Conservation (phyloP, 2,329 filamentous ascomycete genomes). For the Colletotrichum ledebouriae region DNA sequence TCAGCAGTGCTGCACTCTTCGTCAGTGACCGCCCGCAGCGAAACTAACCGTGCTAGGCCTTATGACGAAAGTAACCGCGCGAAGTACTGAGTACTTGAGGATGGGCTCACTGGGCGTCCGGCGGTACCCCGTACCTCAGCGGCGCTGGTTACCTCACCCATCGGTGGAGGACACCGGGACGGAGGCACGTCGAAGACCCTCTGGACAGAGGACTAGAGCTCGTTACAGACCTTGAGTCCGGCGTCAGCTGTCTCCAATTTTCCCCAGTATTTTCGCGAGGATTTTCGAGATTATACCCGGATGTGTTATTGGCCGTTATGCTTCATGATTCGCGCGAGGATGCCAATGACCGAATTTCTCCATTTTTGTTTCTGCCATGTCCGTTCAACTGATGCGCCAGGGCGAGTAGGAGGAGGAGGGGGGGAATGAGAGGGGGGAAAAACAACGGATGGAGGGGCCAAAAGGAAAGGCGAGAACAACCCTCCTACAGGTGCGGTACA, state of each 20-base stretch:
- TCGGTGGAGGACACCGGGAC: background rate
- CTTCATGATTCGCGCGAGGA: slow-evolving; percentile 38
- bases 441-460: slow-evolving; percentile 33
- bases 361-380: slow-evolving; percentile 37
- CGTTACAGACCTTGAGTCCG: slow-evolving; percentile 24
- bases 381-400: slow-evolving; percentile 11
- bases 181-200: slow-evolving; percentile 25
- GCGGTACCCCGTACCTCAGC: slow-evolving; percentile 6
- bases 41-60: background rate
- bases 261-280: slow-evolving; percentile 38
- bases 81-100: slow-evolving; percentile 20
- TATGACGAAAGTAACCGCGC: slow-evolving; percentile 34
- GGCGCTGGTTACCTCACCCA: slow-evolving; percentile 24
- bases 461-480: slow-evolving; percentile 14
- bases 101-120: slow-evolving; percentile 8
- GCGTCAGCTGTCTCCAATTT: slow-evolving; percentile 27
- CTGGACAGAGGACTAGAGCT: slow-evolving; percentile 5
- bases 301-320: slow-evolving; percentile 17
- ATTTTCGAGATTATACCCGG: slow-evolving; percentile 23
- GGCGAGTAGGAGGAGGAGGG: background rate
- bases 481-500: slow-evolving; percentile 1
- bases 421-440: background rate
- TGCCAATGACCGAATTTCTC: slow-evolving; percentile 35
- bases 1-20: background rate
- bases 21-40: slow-evolving; percentile 7